Evolutionary conservation across 2,329 filamentous ascomycete species (phyloP).

Genomic region (Aspergillus puulaauensis): DNA sequence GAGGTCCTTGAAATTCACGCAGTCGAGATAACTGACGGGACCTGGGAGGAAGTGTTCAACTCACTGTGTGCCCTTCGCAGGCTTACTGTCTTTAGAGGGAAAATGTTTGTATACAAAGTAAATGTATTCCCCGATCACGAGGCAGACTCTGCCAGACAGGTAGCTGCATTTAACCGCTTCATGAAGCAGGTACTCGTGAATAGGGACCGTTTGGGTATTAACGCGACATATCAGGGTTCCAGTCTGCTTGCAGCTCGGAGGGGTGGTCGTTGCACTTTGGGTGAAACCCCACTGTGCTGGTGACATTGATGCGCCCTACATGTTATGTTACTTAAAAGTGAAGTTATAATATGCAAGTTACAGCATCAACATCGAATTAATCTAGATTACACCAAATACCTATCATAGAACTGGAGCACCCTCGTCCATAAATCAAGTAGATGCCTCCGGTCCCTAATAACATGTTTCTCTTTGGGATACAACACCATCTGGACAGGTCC

Average conservation of each 20-base stretch:
- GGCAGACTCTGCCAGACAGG: too few relatives aligned
- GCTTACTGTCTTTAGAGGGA: not conserved
- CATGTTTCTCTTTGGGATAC: constrained; percentile 1
- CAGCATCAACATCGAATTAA: not conserved
- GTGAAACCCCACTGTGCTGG: too few relatives aligned
- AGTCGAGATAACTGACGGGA: not conserved
- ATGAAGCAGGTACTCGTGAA: too few relatives aligned
- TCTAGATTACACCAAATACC: not conserved
- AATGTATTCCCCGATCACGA: too few relatives aligned
- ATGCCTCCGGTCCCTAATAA: constrained; percentile 1
- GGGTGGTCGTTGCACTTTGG: too few relatives aligned
- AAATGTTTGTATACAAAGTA: too few relatives aligned
- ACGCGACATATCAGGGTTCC: too few relatives aligned
- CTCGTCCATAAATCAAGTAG: constrained; percentile 5
- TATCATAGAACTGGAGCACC: constrained; percentile 1
- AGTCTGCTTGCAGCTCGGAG: too few relatives aligned
- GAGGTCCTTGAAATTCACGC: not conserved
- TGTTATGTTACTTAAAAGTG: too few relatives aligned
- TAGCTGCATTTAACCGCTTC: too few relatives aligned
- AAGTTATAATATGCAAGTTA: not conserved
- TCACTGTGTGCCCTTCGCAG: not conserved
- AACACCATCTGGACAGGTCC: constrained; percentile 7
- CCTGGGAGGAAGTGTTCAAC: not conserved
- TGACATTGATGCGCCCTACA: too few relatives aligned
- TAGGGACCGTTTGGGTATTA: too few relatives aligned